Percentiles rank a stretch among this genome's conserved stretches.
These are phyloP conservation scores for Prototheca stagnorum DNA, from an alignment of 163 green algal species.

Conservation along the genomic window DNA sequence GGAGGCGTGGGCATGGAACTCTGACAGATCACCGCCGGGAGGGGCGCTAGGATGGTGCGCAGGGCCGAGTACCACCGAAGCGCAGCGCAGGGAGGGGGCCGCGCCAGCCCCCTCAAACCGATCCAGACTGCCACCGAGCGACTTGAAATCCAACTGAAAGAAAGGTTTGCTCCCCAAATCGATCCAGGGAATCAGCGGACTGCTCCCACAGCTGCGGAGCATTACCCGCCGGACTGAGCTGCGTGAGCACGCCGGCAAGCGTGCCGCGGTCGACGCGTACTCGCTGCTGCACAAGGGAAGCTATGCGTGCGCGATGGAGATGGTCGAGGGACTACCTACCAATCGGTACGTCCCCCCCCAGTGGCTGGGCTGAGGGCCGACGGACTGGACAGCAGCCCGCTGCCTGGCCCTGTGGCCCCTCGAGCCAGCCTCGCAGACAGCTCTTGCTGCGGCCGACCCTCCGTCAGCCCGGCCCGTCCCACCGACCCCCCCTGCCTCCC, in stretches of 20 bases:
- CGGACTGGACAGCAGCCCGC: too few relatives aligned
- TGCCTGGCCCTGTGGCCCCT: too few relatives aligned
- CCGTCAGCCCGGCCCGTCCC: not conserved
- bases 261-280: slow-evolving; percentile 81
- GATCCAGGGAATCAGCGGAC: slow-evolving; percentile 58
- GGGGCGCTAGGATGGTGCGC: not conserved
- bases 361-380: not conserved
- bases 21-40: not conserved
- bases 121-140: not conserved
- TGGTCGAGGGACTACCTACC: slow-evolving; percentile 59
- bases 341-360: too few relatives aligned
- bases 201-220: slow-evolving; percentile 63
- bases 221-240: slow-evolving; percentile 55
- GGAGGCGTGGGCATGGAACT: not conserved
- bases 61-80: not conserved
- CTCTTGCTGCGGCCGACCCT: too few relatives aligned
- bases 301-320: slow-evolving; percentile 72
- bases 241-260: slow-evolving; percentile 46
- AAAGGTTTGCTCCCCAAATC: not conserved
- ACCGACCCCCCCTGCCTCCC: not conserved
- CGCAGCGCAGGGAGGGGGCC: not conserved
- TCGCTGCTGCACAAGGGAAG: slow-evolving; percentile 83
- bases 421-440: too few relatives aligned
- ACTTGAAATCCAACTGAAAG: not conserved
- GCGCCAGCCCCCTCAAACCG: not conserved